Percentiles rank a stretch among this genome's conserved stretches.
Evolutionary conservation across 345 rosid species (phyloP).

Genomic region (Rhodamnia rubescens): DNA sequence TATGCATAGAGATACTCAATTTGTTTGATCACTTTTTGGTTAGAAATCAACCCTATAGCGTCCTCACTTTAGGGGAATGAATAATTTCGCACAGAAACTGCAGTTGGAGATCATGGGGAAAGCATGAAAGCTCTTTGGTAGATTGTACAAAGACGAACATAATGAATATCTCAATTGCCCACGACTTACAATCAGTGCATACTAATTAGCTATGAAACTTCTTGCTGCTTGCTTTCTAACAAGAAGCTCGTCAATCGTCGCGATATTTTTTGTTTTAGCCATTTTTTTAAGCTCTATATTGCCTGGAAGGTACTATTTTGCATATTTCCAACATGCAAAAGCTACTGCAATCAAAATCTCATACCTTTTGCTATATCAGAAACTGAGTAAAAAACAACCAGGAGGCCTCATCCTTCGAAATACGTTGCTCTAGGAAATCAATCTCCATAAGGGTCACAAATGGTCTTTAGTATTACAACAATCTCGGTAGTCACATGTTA

Average conservation of each 20-base stretch:
- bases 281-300: neutral
- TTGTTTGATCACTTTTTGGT: neutral
- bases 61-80: neutral
- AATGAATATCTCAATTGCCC: neutral
- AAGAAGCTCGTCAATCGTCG: neutral
- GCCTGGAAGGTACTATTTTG: neutral
- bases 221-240: neutral
- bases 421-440: neutral
- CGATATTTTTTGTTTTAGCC: neutral
- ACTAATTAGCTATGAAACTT: neutral
- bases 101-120: neutral
- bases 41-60: neutral
- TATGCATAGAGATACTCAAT: neutral
- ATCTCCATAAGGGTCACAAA: neutral
- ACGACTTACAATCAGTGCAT: neutral
- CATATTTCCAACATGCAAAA: neutral
- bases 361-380: neutral
- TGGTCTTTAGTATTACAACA: neutral
- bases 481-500: neutral
- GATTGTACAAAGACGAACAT: neutral
- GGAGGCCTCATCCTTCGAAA: neutral
- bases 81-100: neutral
- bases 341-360: neutral
- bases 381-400: neutral
- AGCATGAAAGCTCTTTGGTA: neutral